These are phyloP conservation scores for Mycosphaerella sp. DNA, from an alignment of 2,329 filamentous ascomycete genomes.

Conservation along the genomic window DNA sequence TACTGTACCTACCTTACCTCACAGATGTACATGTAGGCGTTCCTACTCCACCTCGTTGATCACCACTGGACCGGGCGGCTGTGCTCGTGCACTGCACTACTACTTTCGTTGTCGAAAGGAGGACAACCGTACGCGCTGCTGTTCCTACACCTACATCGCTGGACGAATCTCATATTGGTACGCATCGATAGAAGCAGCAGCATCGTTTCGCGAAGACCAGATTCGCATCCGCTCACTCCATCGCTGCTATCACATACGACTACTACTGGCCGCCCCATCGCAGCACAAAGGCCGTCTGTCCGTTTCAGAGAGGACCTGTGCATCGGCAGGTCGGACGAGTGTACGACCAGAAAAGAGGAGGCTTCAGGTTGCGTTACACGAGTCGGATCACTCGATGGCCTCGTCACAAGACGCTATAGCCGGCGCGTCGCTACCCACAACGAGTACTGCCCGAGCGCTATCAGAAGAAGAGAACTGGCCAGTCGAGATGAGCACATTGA, in stretches of 20 bases:
- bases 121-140: too few relatives aligned
- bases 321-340: neutral
- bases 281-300: neutral
- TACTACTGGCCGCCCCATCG: neutral
- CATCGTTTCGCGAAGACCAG: conserved; percentile 6
- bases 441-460: conserved; percentile 1
- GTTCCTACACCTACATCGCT: neutral
- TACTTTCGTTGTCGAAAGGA: too few relatives aligned
- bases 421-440: conserved; percentile 14
- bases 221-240: conserved; percentile 4
- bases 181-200: neutral
- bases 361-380: neutral
- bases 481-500: conserved; percentile 11
- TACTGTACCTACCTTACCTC: conserved; percentile 1
- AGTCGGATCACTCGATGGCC: conserved; percentile 7
- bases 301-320: neutral
- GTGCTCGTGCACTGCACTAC: neutral
- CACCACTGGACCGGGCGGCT: conserved; percentile 1
- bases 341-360: neutral
- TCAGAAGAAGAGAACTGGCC: conserved; percentile 10
- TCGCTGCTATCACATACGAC: neutral
- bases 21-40: neutral
- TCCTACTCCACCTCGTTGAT: conserved; percentile 4
- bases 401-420: conserved; percentile 17
- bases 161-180: neutral